Percentiles rank a stretch among this genome's conserved stretches.
phyloP scores from a whole-genome alignment of 1,284 basidiomycete genomes.

The Trichosporon ovoides region DNA sequence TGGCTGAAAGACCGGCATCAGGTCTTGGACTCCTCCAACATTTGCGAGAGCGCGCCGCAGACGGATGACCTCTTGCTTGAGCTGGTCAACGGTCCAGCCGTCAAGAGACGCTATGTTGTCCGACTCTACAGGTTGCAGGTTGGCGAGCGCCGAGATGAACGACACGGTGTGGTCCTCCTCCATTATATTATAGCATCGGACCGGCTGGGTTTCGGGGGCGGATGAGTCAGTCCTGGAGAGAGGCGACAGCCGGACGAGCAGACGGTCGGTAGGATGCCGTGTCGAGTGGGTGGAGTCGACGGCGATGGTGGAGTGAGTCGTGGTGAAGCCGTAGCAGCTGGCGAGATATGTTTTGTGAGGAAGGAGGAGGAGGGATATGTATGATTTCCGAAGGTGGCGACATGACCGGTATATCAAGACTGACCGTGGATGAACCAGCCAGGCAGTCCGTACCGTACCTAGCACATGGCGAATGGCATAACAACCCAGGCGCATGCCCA shows the following conservation, averaged over 20 bases:
- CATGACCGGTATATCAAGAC: not conserved
- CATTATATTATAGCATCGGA: constrained; percentile 10
- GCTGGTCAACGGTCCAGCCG: constrained; percentile 28
- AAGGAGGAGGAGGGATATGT: not conserved
- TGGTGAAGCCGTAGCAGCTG: too few relatives aligned
- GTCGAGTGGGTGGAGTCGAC: not conserved
- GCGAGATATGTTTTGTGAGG: not conserved
- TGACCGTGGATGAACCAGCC: not conserved
- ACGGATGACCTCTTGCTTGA: constrained; percentile 30
- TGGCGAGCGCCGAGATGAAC: constrained; percentile 18
- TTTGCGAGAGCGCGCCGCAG: constrained; percentile 20
- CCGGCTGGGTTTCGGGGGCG: not conserved
- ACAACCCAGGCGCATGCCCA: not conserved
- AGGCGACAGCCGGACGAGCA: not conserved
- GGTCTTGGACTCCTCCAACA: not conserved
- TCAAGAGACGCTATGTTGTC: constrained; percentile 18
- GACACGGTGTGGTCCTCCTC: constrained; percentile 22
- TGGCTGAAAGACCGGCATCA: constrained; percentile 2
- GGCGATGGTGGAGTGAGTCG: too few relatives aligned
- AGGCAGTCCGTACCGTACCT: not conserved
- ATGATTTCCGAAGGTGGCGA: constrained; percentile 3
- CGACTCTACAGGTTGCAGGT: constrained; percentile 9
- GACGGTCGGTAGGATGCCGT: not conserved
- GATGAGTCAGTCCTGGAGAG: not conserved
- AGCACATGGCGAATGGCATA: constrained; percentile 5